Evolutionary conservation across 2,329 filamentous ascomycete species (phyloP).

Genomic region (Microcyclospora pomicola): DNA sequence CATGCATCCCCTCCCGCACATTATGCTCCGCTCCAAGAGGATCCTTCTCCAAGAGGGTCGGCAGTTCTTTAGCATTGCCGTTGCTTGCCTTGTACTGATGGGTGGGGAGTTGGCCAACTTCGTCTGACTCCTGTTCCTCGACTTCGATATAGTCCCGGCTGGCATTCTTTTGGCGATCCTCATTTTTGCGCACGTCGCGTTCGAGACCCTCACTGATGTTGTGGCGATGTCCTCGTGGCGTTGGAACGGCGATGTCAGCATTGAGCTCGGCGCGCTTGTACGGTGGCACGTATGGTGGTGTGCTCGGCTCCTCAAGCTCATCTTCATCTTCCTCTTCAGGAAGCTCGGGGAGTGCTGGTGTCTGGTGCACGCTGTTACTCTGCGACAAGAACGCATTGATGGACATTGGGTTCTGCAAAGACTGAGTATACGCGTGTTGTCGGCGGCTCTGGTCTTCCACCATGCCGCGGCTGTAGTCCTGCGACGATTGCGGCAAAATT

Average conservation of each 20-base stretch:
- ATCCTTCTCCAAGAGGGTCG: constrained; percentile 10
- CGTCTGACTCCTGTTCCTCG: constrained; percentile 8
- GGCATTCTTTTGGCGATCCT: constrained; percentile 47
- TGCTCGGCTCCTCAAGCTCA: constrained; percentile 10
- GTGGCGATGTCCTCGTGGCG: constrained; percentile 49
- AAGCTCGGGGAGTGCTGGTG: constrained; percentile 49
- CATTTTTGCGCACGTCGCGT: constrained; percentile 70
- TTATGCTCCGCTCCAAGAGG: constrained; percentile 9
- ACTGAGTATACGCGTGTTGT: constrained; percentile 28
- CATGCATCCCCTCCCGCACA: constrained; percentile 61
- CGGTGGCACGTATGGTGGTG: constrained; percentile 17
- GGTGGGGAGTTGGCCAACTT: neutral
- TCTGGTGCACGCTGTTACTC: constrained; percentile 28
- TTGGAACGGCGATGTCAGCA: constrained; percentile 45
- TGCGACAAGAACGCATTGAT: constrained; percentile 16
- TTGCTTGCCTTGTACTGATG: constrained; percentile 3
- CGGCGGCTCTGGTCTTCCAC: constrained; percentile 36
- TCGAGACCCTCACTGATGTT: constrained; percentile 68
- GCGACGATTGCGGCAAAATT: constrained; percentile 13
- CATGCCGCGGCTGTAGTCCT: constrained; percentile 23
- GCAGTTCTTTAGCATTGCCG: neutral
- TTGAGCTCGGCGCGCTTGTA: constrained; percentile 19
- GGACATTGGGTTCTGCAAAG: constrained; percentile 12
- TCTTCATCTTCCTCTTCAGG: constrained; percentile 60
- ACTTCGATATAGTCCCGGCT: constrained; percentile 12